phyloP scores from a whole-genome alignment of 805 yeast genomes.

The Ogataea philodendri region DNA sequence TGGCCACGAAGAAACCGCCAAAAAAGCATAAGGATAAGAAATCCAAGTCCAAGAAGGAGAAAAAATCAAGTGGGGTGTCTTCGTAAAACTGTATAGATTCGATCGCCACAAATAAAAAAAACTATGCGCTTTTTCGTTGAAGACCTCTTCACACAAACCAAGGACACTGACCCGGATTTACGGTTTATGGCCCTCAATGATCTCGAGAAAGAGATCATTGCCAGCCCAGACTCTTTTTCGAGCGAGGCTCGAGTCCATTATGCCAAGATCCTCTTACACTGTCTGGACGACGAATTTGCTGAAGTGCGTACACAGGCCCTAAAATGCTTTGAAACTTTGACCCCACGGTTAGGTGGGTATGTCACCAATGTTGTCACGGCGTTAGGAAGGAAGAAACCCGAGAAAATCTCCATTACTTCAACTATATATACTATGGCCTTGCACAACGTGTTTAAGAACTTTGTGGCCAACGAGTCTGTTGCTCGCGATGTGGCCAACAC shows the following conservation, averaged over 20 bases:
- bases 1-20: conserved; percentile 10
- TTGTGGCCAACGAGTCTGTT: conserved; percentile 23
- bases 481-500: conserved; percentile 33
- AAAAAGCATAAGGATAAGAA: conserved; percentile 14
- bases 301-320: conserved; percentile 78
- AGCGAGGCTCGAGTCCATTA: conserved; percentile 35
- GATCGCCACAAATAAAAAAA: conserved; percentile 12
- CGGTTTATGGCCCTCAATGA: conserved; percentile 86
- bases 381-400: conserved; percentile 26
- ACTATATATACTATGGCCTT: conserved; percentile 54
- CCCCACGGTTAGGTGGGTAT: conserved; percentile 37
- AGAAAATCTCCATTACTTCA: conserved; percentile 38
- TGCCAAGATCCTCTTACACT: conserved; percentile 26
- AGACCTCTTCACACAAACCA: conserved; percentile 42
- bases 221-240: conserved; percentile 38
- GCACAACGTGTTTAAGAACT: conserved; percentile 40
- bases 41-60: conserved; percentile 1
- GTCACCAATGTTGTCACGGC: conserved; percentile 33
- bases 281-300: conserved; percentile 57
- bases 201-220: conserved; percentile 44
- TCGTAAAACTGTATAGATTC: no score
- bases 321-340: conserved; percentile 42
- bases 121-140: conserved; percentile 28
- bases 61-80: no score
- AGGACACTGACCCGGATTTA: conserved; percentile 74